Evolutionary conservation across 495 filamentous ascomycete species (phyloP), one percentile per base, ranked within the genome.

Genomic region (Aspergillus kassunensis): DNA sequence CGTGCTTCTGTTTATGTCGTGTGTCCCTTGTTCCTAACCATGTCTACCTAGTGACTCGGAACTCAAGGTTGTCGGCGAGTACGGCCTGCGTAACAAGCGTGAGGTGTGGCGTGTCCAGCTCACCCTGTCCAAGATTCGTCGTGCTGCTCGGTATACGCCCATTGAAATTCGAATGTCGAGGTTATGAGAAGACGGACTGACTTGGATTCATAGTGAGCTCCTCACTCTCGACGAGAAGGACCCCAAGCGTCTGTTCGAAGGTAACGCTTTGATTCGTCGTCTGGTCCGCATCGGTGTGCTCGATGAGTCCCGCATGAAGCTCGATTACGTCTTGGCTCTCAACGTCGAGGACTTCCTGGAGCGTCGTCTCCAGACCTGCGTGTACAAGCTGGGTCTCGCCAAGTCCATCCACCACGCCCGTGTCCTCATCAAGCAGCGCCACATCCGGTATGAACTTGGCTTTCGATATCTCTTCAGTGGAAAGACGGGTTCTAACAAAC

Each of bases 221-320:
- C 88, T 98, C 75, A 98, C 93, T 64, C 89, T 97, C 73, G 93
- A 98, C 68, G 93, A 98, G 83, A 98, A 98, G 79, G 95, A 98
- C 81, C 93, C 93, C 69, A 97, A 97, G 84, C 90, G 93, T 77
- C 90, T 98, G 62, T 98, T 98, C 84, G 93, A 98, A 83, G 93
- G 93, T 74, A 98, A 98, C 77, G 93, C 93, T 72, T 83, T 98
- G 70, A 98, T 98, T 87, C 95, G 93, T 70, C 93, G 93, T 85
- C 90, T 98, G 51, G 95, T 98, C 64, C 95, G 93, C 75, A 91
- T 97, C 70, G 93, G 93, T 89, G 93, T 98, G 69, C 88, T 98
- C 72, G 93, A 98, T 73, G 93, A 98, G 82, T 88, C 90, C 73
- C 93, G 95, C 84, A 98, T 97, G 95, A 98, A 96, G 88, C 91